phyloP scores from a whole-genome alignment of 345 rosid species.

The Cardiospermum halicacabum region DNA sequence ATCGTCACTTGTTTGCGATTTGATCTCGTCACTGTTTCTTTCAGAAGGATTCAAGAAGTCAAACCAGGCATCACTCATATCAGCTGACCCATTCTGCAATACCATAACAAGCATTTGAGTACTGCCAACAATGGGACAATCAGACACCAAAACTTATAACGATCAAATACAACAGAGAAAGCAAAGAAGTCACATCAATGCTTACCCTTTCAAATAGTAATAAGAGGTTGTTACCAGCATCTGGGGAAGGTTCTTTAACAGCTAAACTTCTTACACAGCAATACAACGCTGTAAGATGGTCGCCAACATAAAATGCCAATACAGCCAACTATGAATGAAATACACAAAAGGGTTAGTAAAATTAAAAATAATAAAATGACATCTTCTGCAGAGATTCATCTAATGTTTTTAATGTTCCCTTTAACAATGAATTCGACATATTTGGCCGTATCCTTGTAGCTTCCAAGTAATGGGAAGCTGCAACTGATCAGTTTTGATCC shows the following conservation, averaged over 20 bases:
- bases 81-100: constrained; percentile 70
- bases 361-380: not conserved
- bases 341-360: constrained; percentile 1
- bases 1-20: constrained; percentile 21
- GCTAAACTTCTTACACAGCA: constrained; percentile 94
- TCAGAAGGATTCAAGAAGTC: constrained; percentile 59
- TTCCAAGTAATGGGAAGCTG: constrained; percentile 69
- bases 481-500: constrained; percentile 69
- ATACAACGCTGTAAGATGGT: constrained; percentile 82
- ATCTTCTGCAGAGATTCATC: not conserved
- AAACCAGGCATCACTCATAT: constrained; percentile 37
- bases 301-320: constrained; percentile 82
- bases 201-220: constrained; percentile 79
- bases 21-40: constrained; percentile 20
- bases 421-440: constrained; percentile 4
- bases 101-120: constrained; percentile 30
- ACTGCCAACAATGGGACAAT: not conserved
- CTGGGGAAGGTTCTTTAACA: constrained; percentile 88
- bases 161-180: constrained; percentile 2
- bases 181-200: not conserved
- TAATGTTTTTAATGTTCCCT: constrained; percentile 4
- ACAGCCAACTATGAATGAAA: constrained; percentile 60
- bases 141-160: constrained; percentile 1
- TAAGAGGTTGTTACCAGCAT: constrained; percentile 75
- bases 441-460: constrained; percentile 75